These are phyloP conservation scores for Hypoxylon sp. DNA, from an alignment of 2,329 filamentous ascomycete species.

Conservation along the genomic window DNA sequence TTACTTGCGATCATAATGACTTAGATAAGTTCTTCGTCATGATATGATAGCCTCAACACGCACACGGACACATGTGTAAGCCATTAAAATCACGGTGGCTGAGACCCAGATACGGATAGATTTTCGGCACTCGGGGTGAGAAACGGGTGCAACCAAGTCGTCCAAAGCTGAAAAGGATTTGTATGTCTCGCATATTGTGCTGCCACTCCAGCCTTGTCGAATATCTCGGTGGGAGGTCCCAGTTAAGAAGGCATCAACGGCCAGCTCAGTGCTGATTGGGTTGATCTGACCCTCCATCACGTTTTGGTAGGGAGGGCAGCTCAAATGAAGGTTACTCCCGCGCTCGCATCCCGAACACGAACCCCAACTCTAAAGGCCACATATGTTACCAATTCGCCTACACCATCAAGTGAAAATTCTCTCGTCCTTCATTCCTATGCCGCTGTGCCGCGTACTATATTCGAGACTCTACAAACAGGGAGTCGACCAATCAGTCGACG, in stretches of 20 bases:
- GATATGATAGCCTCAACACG: conserved; percentile 4
- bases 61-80: not conserved
- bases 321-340: conserved; percentile 47
- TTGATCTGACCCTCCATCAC: conserved; percentile 45
- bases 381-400: conserved; percentile 33
- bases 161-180: conserved; percentile 28
- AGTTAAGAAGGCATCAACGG: conserved; percentile 49
- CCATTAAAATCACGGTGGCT: not conserved
- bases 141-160: conserved; percentile 1
- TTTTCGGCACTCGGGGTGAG: conserved; percentile 1
- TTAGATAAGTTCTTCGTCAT: conserved; percentile 7
- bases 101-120: not conserved
- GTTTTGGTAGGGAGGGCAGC: conserved; percentile 32
- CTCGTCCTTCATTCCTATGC: conserved; percentile 40
- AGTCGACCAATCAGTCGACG: conserved; percentile 29
- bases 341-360: conserved; percentile 46
- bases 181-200: conserved; percentile 31
- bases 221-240: conserved; percentile 46
- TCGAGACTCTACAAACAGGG: conserved; percentile 37
- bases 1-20: not conserved
- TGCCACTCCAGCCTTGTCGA: conserved; percentile 39
- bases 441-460: conserved; percentile 45
- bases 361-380: conserved; percentile 44
- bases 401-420: conserved; percentile 33
- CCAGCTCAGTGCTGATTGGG: conserved; percentile 36